phyloP scores from a whole-genome alignment of 2,329 filamentous ascomycete species.

The Microdochium bolleyi region DNA sequence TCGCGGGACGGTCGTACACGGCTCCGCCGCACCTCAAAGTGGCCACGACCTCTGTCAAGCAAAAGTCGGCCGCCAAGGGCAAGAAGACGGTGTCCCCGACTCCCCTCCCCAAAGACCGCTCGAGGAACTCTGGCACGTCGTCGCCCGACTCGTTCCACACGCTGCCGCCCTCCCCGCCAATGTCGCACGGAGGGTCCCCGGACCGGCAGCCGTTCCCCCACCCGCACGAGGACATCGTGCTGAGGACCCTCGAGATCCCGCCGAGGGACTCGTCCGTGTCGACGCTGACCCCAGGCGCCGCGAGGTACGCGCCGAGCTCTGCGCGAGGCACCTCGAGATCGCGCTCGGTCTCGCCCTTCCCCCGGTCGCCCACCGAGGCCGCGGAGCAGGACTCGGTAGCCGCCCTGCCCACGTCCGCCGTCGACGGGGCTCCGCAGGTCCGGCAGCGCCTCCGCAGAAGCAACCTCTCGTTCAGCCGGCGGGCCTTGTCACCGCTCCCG shows the following conservation, averaged over 20 bases:
- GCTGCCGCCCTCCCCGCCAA: conserved; percentile 35
- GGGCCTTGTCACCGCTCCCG: conserved; percentile 59
- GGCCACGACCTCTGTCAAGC: conserved; percentile 28
- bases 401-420: conserved; percentile 9
- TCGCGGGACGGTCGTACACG: conserved; percentile 24
- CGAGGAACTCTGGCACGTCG: conserved; percentile 19
- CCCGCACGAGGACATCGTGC: conserved; percentile 28
- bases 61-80: conserved; percentile 3
- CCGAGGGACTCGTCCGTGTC: conserved; percentile 23
- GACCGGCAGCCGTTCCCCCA: conserved; percentile 23
- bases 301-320: conserved; percentile 19
- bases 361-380: conserved; percentile 3
- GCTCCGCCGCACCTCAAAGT: conserved; percentile 32
- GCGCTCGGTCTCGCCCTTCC: conserved; percentile 5
- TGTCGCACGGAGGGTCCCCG: conserved; percentile 29
- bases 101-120: conserved; percentile 11
- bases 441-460: conserved; percentile 47
- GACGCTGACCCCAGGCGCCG: conserved; percentile 22
- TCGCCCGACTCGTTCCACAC: conserved; percentile 49
- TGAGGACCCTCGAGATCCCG: conserved; percentile 12
- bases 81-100: conserved; percentile 6
- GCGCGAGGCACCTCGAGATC: conserved; percentile 12
- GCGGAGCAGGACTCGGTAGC: conserved; percentile 1
- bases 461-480: conserved; percentile 41
- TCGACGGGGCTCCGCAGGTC: conserved; percentile 29